phyloP scores from a whole-genome alignment of 2,329 filamentous ascomycete genomes.

The Lachnellula arida region DNA sequence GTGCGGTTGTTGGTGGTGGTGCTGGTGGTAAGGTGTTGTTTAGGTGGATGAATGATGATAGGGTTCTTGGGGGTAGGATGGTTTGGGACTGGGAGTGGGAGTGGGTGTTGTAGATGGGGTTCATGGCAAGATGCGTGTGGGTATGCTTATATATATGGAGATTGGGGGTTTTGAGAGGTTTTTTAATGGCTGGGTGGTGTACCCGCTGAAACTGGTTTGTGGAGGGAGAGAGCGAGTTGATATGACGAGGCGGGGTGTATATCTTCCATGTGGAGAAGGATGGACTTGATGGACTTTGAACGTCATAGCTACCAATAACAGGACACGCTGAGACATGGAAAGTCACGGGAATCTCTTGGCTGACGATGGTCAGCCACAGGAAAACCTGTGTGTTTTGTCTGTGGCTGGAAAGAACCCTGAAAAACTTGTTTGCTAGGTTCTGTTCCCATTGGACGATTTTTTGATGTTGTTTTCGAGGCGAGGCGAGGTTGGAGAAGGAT shows the following conservation, averaged over 20 bases:
- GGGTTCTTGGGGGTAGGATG: conserved; percentile 13
- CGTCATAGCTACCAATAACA: conserved; percentile 10
- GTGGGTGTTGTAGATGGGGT: conserved; percentile 1
- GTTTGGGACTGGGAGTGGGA: too few species aligned
- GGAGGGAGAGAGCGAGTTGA: not conserved
- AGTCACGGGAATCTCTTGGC: not conserved
- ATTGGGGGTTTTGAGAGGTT: not conserved
- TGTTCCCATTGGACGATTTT: not conserved
- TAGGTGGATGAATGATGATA: conserved; percentile 14
- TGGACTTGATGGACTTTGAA: not conserved
- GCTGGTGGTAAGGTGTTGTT: conserved; percentile 3
- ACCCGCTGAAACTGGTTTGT: not conserved
- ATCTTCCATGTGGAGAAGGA: not conserved
- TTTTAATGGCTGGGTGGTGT: conserved; percentile 4
- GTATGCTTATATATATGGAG: conserved; percentile 10
- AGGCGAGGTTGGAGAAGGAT: not conserved
- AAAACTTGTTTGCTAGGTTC: not conserved
- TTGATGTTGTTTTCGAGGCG: too few species aligned
- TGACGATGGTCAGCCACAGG: not conserved
- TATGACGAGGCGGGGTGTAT: not conserved
- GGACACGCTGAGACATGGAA: not conserved
- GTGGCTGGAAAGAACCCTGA: conserved; percentile 4
- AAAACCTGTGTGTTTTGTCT: too few species aligned
- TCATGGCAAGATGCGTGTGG: conserved; percentile 4
- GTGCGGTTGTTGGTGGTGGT: too few species aligned